Conservation (phyloP, 208 protist species). For the Wallacemonas collosoma region DNA sequence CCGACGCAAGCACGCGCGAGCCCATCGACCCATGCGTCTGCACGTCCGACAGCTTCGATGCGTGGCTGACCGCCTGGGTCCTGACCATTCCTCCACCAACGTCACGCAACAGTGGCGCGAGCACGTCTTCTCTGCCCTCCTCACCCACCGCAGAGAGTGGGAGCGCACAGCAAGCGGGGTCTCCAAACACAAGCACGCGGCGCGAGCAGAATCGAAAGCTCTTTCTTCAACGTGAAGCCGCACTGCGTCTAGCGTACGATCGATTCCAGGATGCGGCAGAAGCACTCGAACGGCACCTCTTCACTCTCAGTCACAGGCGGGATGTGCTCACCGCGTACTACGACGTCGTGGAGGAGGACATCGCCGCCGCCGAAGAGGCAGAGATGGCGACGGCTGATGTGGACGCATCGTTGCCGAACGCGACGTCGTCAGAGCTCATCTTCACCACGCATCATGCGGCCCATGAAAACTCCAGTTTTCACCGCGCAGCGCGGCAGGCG, state of each 20-base stretch:
- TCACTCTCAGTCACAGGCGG: conserved; percentile 28
- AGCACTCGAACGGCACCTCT: conserved; percentile 33
- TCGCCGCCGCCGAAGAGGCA: conserved; percentile 18
- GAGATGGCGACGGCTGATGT: not conserved
- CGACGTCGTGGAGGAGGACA: conserved; percentile 57
- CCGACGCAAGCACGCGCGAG: not conserved
- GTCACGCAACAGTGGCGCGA: conserved; percentile 11
- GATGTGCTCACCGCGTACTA: conserved; percentile 65
- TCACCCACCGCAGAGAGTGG: no score
- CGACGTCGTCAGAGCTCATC: not conserved
- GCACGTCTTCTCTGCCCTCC: no score
- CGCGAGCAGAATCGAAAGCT: conserved; percentile 29
- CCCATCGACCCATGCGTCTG: conserved; percentile 39
- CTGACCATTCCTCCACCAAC: conserved; percentile 38
- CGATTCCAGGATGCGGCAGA: conserved; percentile 41
- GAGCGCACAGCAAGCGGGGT: not conserved
- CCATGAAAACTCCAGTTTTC: conserved; percentile 38
- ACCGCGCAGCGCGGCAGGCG: conserved; percentile 44
- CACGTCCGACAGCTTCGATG: conserved; percentile 28
- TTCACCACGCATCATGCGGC: not conserved
- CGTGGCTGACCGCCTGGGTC: conserved; percentile 51
- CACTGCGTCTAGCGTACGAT: conserved; percentile 35
- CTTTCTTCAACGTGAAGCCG: conserved; percentile 24
- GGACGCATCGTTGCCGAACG: not conserved
- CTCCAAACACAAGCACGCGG: not conserved